Evolutionary conservation across 2,329 filamentous ascomycete genomes (phyloP), one percentile per base, ranked within the genome.

Genomic region (Neonectria hederae): DNA sequence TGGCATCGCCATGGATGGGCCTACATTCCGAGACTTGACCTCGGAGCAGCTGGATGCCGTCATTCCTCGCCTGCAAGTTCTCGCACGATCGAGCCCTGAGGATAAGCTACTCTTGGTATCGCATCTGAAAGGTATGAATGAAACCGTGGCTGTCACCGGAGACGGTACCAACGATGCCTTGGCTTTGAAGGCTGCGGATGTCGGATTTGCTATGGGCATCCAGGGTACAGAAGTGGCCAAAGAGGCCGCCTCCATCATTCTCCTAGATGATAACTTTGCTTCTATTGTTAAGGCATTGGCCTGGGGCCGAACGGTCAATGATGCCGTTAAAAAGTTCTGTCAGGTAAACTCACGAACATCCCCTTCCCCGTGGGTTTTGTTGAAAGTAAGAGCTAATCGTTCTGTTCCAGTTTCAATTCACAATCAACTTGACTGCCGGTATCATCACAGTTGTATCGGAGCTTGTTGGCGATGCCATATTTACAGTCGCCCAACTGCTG

Each of bases 261-360:
- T 90, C 17, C 83, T 90, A 74, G 88, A 90, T 68, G 88, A 90
- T 68, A 90, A 90, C 76, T 90, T 90, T 69, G 76, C 83, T 9
- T 88, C 88, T 2, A 91, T 90, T 65, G 86, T 91, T 42, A 90
- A 87, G 45, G 89, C 89, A 3, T 81, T 91, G 51, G 86, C 87
- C 70, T 91, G 89, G 89, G 89, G 89, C n/a, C 83, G 89, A 59
- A 86, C 87, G 11, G 89, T 91, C 61, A 91, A 91, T 67, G 89
- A 91, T 66, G 86, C 88, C 0, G 87, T 91, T 35, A 84, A 89
- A 74, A 90, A 90, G 74, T 91, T 91, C 72, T 82, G 90, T 49
- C 89, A 90, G 76, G 81, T 82, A 73, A 63, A n/a, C 10, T 7
- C 7, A 11, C n/a, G 45, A 51, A 51, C 9, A 51, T 6, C 8